phyloP scores from a whole-genome alignment of 176 grass and related monocot genomes.

The Poa annua region DNA sequence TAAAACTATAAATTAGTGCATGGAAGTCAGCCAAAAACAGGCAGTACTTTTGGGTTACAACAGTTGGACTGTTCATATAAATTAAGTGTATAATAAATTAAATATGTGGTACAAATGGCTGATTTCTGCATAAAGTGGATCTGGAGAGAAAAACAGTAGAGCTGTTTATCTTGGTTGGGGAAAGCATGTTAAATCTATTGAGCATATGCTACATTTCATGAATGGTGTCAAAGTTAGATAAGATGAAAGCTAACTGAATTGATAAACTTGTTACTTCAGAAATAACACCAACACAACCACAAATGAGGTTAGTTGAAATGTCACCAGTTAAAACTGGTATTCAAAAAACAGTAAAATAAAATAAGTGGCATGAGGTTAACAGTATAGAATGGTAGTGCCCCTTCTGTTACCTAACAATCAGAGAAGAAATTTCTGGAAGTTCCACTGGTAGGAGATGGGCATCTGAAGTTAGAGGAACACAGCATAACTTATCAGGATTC shows the following conservation, averaged over 20 bases:
- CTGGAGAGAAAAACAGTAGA: neutral
- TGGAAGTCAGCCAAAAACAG: neutral
- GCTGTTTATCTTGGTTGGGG: neutral
- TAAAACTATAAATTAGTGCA: conserved; percentile 48
- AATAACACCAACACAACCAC: conserved; percentile 15
- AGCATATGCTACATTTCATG: neutral
- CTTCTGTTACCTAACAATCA: conserved; percentile 77
- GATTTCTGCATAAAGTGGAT: conserved; percentile 1
- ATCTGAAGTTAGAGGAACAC: conserved; percentile 55
- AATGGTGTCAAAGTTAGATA: conserved; percentile 27
- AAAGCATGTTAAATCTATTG: neutral
- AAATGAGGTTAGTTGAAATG: conserved; percentile 16
- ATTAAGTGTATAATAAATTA: conserved; percentile 5
- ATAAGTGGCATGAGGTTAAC: conserved; percentile 23
- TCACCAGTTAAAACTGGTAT: conserved; percentile 23
- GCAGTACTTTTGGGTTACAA: conserved; percentile 6
- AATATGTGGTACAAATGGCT: neutral
- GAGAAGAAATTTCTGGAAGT: conserved; percentile 82
- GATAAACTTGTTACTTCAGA: neutral
- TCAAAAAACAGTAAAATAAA: conserved; percentile 35
- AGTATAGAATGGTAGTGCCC: neutral
- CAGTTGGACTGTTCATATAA: neutral
- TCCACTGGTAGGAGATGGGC: conserved; percentile 87
- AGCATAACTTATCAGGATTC: conserved; percentile 31
- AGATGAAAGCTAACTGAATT: neutral